Percentiles rank a stretch among this genome's conserved stretches.
These are phyloP conservation scores for Pichia sp. DNA, from an alignment of 1,139 yeast genomes.

Conservation along the genomic window DNA sequence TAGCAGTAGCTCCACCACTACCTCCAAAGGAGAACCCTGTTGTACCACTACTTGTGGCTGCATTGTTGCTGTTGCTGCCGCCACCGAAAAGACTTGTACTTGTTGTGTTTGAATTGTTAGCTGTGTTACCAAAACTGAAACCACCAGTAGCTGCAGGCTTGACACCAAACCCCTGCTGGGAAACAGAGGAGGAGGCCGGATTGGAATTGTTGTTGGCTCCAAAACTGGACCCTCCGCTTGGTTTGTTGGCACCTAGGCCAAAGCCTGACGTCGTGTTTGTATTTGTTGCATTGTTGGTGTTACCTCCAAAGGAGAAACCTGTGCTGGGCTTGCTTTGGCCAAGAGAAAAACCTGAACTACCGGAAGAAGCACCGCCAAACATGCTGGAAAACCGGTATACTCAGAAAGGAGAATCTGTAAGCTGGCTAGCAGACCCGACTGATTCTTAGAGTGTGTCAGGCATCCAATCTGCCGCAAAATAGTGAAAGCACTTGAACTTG, in stretches of 20 bases:
- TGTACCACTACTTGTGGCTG: constrained; percentile 17
- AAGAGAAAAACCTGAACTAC: constrained; percentile 17
- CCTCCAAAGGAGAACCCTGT: neutral
- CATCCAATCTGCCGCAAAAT: neutral
- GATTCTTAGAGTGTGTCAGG: too few relatives aligned
- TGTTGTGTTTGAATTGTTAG: constrained; percentile 4
- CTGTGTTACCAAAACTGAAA: constrained; percentile 5
- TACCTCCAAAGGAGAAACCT: constrained; percentile 5
- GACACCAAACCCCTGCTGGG: constrained; percentile 1
- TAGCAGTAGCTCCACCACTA: constrained; percentile 2
- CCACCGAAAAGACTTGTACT: constrained; percentile 29
- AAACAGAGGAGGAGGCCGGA: neutral
- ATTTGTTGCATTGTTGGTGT: constrained; percentile 2
- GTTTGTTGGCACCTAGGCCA: constrained; percentile 3
- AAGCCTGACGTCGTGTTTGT: constrained; percentile 14
- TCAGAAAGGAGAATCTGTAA: too few relatives aligned
- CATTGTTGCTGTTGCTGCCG: constrained; percentile 10
- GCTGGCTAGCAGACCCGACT: too few relatives aligned
- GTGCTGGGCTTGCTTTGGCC: constrained; percentile 7
- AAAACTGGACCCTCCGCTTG: constrained; percentile 10
- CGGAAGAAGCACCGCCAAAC: constrained; percentile 16
- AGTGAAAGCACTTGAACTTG: neutral
- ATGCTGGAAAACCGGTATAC: neutral
- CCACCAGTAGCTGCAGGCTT: neutral
- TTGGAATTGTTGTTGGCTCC: constrained; percentile 7